Conservation (phyloP, 176 grass and related monocot genomes). For the Triticum aestivum region IWGSC_CS_RefSeq_v2.1 NC_057798.1:497662655-497663154, state of each 20-base stretch:
- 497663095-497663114: background rate
- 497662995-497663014: background rate
- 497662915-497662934: background rate
- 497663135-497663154: background rate
- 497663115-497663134: background rate
- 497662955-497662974: background rate
- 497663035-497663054: background rate
- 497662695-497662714: background rate
- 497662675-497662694: background rate
- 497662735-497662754: constrained; percentile 71
- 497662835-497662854: rapidly evolving
- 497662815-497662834: background rate
- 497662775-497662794: constrained; percentile 99
- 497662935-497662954: background rate
- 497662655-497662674: too few relatives aligned
- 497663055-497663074: background rate
- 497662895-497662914: too few relatives aligned
- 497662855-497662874: too few relatives aligned
- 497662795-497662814: constrained; percentile 99
- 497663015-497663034: background rate
- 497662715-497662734: background rate
- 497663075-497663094: background rate
- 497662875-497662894: too few relatives aligned
- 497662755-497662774: constrained; percentile 99
- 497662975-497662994: too few relatives aligned